Base-by-base conservation (phyloP, 352 stramenopile species). In the Phytophthora sansomeana region DNA sequence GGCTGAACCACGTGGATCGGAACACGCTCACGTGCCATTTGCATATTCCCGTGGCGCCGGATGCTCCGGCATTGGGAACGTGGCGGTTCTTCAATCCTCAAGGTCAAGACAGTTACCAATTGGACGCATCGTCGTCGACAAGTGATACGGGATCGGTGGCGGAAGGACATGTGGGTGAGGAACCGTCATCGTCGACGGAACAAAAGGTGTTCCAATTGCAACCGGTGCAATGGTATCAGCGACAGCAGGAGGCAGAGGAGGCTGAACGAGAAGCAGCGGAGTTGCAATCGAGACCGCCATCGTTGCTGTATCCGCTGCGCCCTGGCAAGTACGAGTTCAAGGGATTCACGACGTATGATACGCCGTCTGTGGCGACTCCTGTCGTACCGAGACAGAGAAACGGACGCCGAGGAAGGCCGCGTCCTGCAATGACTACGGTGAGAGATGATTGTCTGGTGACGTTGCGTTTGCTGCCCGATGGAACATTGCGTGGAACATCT, bases 391-490 rank as follows among this genome's bases (percentile, higher is more conserved):
- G 59, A 56, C 52, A 57, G 53, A 64, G 50, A 32, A 70, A 65
- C 62, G 53, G 50, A 47, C 49, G 51, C 17, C 35, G 32, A 66
- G 48, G 30, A 16, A 50, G 44, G 4, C 32, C 44, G 35, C 55
- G 64, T 49, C 42, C 48, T 30, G 44, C 44, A 1, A 62, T 70
- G 53, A 51, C 62, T 1, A 57, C 49, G 11, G 50, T 63, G 10
- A 79, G 77, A 32, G 81, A 92, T 57, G 71, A 90, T 30, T 92
- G 84, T 63, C 72, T 89, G 10, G 84, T 92, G 30, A 90, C 78
- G 1, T 66, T 92, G 54, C 69, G 76, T n/a, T 72, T 92, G 21
- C 58, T 81, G 11, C 63, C 81, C 6, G 79, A 86, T 60, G 81
- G 81, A 1, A 80, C 70, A 26, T 51, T 92, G 4, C 55, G 61